Evolutionary conservation across 148 eudicot genomes (phyloP).

Genomic region (Fagopyrum homotropicum): DNA sequence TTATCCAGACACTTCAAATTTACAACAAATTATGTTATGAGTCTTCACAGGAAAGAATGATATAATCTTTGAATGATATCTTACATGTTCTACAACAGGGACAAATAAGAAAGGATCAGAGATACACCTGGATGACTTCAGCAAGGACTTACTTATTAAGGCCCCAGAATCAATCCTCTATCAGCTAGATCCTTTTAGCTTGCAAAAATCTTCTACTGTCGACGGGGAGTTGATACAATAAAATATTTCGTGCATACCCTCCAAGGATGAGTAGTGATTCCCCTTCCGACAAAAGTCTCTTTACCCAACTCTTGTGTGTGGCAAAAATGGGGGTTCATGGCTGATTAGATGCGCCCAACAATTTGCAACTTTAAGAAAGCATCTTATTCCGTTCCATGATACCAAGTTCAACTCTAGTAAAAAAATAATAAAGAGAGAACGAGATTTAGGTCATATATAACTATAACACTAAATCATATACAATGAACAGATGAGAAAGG

Average conservation of each 20-base stretch:
- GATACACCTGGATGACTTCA: not conserved
- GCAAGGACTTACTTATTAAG: not conserved
- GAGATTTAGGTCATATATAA: not conserved
- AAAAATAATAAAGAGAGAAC: not conserved
- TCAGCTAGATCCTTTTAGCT: not conserved
- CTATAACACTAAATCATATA: not conserved
- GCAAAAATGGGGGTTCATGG: constrained; percentile 54
- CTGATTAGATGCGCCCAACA: constrained; percentile 72
- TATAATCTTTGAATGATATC: not conserved
- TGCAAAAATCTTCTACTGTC: constrained; percentile 9
- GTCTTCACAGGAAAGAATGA: constrained; percentile 5
- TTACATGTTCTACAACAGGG: not conserved
- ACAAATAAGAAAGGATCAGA: not conserved
- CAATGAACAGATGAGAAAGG: not conserved
- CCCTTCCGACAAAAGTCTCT: not conserved
- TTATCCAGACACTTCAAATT: not conserved
- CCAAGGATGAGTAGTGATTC: not conserved
- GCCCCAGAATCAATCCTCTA: not conserved
- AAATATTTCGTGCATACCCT: not conserved
- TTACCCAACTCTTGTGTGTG: constrained; percentile 33
- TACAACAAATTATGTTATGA: not conserved
- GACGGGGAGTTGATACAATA: not conserved
- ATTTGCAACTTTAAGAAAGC: constrained; percentile 60
- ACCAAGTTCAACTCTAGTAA: constrained; percentile 31
- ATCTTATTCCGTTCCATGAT: constrained; percentile 46